Evolutionary conservation across 2,329 filamentous ascomycete genomes (phyloP), one percentile per base, ranked within the genome.

Genomic region (Fusarium foetens): DNA sequence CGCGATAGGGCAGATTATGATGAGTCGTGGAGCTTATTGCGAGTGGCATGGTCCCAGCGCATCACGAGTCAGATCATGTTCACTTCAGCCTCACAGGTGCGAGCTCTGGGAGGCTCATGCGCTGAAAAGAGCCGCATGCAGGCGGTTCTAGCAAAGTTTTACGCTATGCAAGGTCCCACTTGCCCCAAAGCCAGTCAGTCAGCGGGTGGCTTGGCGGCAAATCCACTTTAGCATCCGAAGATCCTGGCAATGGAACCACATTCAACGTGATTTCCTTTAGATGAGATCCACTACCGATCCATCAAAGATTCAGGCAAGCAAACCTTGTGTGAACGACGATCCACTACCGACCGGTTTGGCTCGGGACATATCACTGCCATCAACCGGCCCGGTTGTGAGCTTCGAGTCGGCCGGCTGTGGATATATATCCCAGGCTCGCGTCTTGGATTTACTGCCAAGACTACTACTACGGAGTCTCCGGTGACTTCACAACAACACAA

Each of bases 301-400:
- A 71, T 68, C 60, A 58, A 73, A 61, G 70, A 75, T 73, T 75
- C 52, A 62, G 48, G 33, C 51, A 70, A 76, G 71, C 65, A 77
- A 77, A 76, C 74, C 75, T 71, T 77, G 73, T 76, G 74, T 75
- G 72, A 73, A 77, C 75, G 75, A 70, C 75, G 71, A 66, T 76
- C 75, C 74, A 76, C 75, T 63, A 49, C 58, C 58, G 53, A 55
- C 64, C 57, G 51, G 48, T 57, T 70, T 70, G 41, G 55, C 49
- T 63, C 59, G 59, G 67, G 51, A 66, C 68, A 63, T n/a, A 33
- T 36, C 48, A 60, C 23, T 53, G 13, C 25, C 23, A 36, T 38
- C 38, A 36, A 66, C 63, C 66, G 66, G 66, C 38, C 66, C 66
- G 66, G 64, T 48, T 38, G 11, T 48, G 46, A 53, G 29, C 21